These are phyloP conservation scores for Lojkania enalia DNA, from an alignment of 2,329 filamentous ascomycete genomes.

Conservation along the genomic window DNA sequence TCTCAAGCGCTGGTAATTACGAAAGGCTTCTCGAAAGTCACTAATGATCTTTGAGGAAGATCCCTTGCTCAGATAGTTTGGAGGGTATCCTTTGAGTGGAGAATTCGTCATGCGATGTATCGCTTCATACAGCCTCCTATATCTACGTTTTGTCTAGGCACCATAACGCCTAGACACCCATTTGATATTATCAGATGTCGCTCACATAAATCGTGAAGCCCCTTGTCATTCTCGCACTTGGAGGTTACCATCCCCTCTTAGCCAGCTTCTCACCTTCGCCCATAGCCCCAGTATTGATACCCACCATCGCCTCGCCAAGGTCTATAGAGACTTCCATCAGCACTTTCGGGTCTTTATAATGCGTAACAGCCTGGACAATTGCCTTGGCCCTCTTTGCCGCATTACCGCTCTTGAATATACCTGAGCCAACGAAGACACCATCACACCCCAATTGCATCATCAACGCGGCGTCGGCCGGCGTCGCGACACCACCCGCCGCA, in stretches of 20 bases:
- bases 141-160: too few relatives aligned
- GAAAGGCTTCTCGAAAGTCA: too few relatives aligned
- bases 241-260: slow-evolving; percentile 85
- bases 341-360: slow-evolving; percentile 83
- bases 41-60: too few relatives aligned
- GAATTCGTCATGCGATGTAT: too few relatives aligned
- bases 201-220: too few relatives aligned
- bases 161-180: too few relatives aligned
- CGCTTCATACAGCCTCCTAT: too few relatives aligned
- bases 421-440: slow-evolving; percentile 93
- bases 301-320: slow-evolving; percentile 97
- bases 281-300: slow-evolving; percentile 84
- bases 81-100: too few relatives aligned
- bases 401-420: slow-evolving; percentile 97
- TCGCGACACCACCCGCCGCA: slow-evolving; percentile 98
- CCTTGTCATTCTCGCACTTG: too few relatives aligned
- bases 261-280: slow-evolving; percentile 79
- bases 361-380: slow-evolving; percentile 91
- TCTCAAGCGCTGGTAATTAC: too few relatives aligned
- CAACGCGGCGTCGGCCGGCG: slow-evolving; percentile 91
- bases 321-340: slow-evolving; percentile 86
- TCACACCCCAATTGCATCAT: slow-evolving; percentile 99
- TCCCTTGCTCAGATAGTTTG: too few relatives aligned
- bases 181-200: too few relatives aligned
- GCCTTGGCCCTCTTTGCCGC: slow-evolving; percentile 87